Evolutionary conservation across 2,329 filamentous ascomycete species (phyloP).

Genomic region (Penicillium capsulatum): DNA sequence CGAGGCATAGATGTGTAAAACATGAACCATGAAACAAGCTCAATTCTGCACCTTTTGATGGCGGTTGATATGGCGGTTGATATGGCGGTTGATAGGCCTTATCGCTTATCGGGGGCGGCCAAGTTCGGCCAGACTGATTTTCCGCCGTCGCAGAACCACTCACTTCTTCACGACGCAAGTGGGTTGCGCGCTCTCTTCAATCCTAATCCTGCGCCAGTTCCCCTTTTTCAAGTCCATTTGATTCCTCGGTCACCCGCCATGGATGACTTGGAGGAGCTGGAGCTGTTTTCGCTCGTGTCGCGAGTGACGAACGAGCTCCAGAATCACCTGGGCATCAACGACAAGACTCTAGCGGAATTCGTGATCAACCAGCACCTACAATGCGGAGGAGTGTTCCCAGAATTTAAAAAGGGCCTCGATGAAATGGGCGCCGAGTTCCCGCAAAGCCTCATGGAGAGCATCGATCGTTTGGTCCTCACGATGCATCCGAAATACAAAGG

Average conservation of each 20-base stretch:
- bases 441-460: conserved; percentile 78
- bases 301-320: conserved; percentile 92
- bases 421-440: conserved; percentile 79
- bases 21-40: too few relatives aligned
- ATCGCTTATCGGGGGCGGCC: conserved; percentile 22
- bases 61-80: too few relatives aligned
- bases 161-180: neutral
- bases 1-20: too few relatives aligned
- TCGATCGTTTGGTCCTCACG: conserved; percentile 80
- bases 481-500: conserved; percentile 87
- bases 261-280: conserved; percentile 88
- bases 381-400: conserved; percentile 58
- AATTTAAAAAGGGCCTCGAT: conserved; percentile 73
- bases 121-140: conserved; percentile 34
- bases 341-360: conserved; percentile 95
- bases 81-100: too few relatives aligned
- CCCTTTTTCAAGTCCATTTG: neutral
- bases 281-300: conserved; percentile 88
- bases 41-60: too few relatives aligned
- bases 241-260: conserved; percentile 48
- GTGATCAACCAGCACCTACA: conserved; percentile 85
- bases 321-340: conserved; percentile 85
- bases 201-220: neutral
- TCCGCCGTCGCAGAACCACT: conserved; percentile 22
- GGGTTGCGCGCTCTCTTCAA: conserved; percentile 2